Conservation (phyloP, 805 yeast genomes). For the Yarrowia yakushimensis region DNA sequence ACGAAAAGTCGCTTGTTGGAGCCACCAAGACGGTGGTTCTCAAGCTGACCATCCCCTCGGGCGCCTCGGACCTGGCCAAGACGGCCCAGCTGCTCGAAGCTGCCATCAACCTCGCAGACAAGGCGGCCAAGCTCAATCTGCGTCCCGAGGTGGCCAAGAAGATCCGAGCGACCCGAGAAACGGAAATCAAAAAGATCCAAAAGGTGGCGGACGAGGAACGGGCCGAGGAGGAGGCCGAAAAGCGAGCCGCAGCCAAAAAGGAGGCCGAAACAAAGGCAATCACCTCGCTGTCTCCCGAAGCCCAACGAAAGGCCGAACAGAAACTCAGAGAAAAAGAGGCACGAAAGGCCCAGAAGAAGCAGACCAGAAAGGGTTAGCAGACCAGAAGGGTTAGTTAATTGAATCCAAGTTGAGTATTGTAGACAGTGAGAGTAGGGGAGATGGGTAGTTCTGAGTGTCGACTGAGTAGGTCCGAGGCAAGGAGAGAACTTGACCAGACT, state of each 20-base stretch:
- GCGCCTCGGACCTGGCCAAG: constrained; percentile 48
- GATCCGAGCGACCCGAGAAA: constrained; percentile 71
- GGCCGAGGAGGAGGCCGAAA: constrained; percentile 65
- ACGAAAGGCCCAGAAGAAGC: constrained; percentile 50
- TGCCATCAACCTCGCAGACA: constrained; percentile 58
- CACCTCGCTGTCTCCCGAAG: constrained; percentile 67
- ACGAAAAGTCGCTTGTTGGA: constrained; percentile 42
- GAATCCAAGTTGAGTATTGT: too few relatives aligned
- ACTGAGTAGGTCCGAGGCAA: too few relatives aligned
- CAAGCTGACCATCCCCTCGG: constrained; percentile 51
- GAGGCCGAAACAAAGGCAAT: constrained; percentile 64
- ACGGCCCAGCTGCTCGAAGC: constrained; percentile 51
- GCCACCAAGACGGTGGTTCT: constrained; percentile 44
- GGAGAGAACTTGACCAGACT: too few relatives aligned
- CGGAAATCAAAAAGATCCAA: constrained; percentile 64
- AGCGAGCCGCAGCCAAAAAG: constrained; percentile 50
- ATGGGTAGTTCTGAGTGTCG: too few relatives aligned
- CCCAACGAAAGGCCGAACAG: constrained; percentile 72
- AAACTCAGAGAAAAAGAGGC: constrained; percentile 79
- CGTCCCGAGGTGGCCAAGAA: constrained; percentile 75
- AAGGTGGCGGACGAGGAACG: constrained; percentile 63
- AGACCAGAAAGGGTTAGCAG: constrained; percentile 26
- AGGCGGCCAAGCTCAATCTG: constrained; percentile 49
- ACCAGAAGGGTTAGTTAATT: too few relatives aligned
- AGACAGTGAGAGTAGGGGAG: too few relatives aligned